Conservation (phyloP, 2,329 filamentous ascomycete genomes). For the Beauveria australis region DNA sequence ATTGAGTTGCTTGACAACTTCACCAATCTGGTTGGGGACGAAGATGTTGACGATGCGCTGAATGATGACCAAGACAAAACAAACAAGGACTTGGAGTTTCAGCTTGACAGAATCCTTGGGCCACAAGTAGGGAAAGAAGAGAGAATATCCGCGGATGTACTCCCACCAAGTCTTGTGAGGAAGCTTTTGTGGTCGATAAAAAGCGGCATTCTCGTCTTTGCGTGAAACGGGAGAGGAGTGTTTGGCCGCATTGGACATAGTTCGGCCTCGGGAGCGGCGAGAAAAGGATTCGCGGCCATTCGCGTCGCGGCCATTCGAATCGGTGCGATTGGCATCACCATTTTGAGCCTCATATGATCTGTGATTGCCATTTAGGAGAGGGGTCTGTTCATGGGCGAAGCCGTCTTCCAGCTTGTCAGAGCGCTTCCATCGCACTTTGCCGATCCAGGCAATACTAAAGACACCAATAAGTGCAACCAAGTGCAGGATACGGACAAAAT, state of each 20-base stretch:
- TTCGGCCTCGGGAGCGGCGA: constrained; percentile 27
- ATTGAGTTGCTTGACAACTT: constrained; percentile 68
- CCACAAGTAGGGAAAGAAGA: constrained; percentile 97
- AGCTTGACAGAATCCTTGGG: constrained; percentile 68
- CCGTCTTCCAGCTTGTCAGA: constrained; percentile 30
- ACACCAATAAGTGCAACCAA: constrained; percentile 51
- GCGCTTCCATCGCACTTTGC: constrained; percentile 31
- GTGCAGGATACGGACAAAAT: constrained; percentile 59
- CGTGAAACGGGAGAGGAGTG: constrained; percentile 20
- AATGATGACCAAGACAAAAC: constrained; percentile 69
- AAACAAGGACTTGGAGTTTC: constrained; percentile 71
- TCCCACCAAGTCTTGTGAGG: constrained; percentile 93
- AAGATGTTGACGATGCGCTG: constrained; percentile 81
- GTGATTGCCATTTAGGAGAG: constrained; percentile 45
- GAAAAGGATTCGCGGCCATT: constrained; percentile 16
- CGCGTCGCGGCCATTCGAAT: constrained; percentile 12
- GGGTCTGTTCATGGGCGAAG: constrained; percentile 49
- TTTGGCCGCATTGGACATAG: constrained; percentile 32
- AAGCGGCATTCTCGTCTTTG: constrained; percentile 62
- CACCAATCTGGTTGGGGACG: constrained; percentile 74
- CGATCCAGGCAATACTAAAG: constrained; percentile 33
- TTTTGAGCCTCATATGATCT: constrained; percentile 28
- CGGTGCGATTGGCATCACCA: constrained; percentile 16
- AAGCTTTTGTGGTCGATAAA: constrained; percentile 80
- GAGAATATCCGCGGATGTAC: constrained; percentile 81